A percentile compares a stretch with the other conserved stretches of the same genome.
Evolutionary conservation across 2,329 filamentous ascomycete species (phyloP).

Genomic region (Penicillium sp.): DNA sequence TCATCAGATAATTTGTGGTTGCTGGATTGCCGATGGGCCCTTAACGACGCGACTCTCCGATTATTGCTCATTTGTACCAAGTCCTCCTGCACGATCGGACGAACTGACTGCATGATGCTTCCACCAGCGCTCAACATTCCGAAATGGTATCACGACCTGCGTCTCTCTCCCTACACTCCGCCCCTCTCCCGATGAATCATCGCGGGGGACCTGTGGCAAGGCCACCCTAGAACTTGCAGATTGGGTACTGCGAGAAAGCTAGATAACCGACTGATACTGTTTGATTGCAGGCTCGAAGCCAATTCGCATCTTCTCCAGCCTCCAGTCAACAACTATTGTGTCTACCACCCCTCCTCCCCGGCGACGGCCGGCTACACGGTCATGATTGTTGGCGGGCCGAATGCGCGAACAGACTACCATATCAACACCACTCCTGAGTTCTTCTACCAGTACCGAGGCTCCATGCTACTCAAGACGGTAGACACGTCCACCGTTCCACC

Average conservation of each 20-base stretch:
- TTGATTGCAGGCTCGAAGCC: conserved; percentile 73
- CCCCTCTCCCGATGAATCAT: conserved; percentile 22
- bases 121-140: conserved; percentile 46
- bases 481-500: conserved; percentile 56
- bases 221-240: background rate
- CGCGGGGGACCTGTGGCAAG: conserved; percentile 7
- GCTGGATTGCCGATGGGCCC: background rate
- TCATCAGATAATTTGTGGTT: conserved; percentile 12
- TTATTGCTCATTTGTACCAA: background rate
- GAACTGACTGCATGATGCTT: too few species aligned
- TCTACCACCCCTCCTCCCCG: conserved; percentile 65
- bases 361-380: conserved; percentile 93
- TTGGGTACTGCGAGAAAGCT: too few species aligned
- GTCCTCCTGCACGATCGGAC: too few species aligned
- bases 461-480: conserved; percentile 90
- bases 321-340: conserved; percentile 95
- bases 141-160: conserved; percentile 48
- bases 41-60: conserved; percentile 1
- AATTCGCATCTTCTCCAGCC: conserved; percentile 91
- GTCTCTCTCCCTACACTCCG: background rate
- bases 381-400: conserved; percentile 89
- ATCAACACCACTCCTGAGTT: conserved; percentile 95
- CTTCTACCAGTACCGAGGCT: conserved; percentile 95
- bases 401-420: conserved; percentile 95
- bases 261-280: too few species aligned